phyloP scores from a whole-genome alignment of 208 protist species.

The Crithidia sp. region DNA sequence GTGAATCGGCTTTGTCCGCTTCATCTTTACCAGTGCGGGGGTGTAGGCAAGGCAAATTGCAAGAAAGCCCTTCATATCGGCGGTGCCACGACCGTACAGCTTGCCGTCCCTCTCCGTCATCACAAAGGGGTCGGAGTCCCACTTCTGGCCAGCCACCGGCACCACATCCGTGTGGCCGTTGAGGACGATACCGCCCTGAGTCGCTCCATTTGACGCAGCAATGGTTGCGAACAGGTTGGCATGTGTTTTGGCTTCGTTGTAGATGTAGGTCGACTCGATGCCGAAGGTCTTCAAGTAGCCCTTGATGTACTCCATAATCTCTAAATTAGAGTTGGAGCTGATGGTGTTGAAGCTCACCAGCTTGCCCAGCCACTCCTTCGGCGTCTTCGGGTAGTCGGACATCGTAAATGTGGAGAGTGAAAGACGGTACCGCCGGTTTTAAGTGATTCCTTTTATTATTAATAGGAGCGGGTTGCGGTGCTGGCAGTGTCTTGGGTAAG shows the following conservation, averaged over 20 bases:
- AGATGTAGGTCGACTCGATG: constrained; percentile 34
- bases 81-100: constrained; percentile 56
- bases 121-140: constrained; percentile 54
- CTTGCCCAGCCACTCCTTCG: constrained; percentile 41
- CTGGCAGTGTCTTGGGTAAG: too few species aligned
- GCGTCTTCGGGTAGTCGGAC: not conserved
- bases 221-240: constrained; percentile 59
- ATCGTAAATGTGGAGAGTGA: not conserved
- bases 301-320: constrained; percentile 29
- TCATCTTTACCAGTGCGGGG: constrained; percentile 37
- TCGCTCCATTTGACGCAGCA: constrained; percentile 36
- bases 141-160: constrained; percentile 55
- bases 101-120: constrained; percentile 51
- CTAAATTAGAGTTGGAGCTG: constrained; percentile 46
- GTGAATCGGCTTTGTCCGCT: constrained; percentile 49
- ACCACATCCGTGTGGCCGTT: constrained; percentile 65
- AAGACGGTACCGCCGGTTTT: too few species aligned
- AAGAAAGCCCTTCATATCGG: constrained; percentile 68
- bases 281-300: constrained; percentile 23
- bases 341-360: constrained; percentile 56
- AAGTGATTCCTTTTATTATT: too few species aligned
- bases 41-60: constrained; percentile 42
- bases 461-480: too few species aligned
- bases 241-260: constrained; percentile 37
- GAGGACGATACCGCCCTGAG: constrained; percentile 53